phyloP scores from a whole-genome alignment of 2,329 filamentous ascomycete species.

The Incumbomyces delicatus region DNA sequence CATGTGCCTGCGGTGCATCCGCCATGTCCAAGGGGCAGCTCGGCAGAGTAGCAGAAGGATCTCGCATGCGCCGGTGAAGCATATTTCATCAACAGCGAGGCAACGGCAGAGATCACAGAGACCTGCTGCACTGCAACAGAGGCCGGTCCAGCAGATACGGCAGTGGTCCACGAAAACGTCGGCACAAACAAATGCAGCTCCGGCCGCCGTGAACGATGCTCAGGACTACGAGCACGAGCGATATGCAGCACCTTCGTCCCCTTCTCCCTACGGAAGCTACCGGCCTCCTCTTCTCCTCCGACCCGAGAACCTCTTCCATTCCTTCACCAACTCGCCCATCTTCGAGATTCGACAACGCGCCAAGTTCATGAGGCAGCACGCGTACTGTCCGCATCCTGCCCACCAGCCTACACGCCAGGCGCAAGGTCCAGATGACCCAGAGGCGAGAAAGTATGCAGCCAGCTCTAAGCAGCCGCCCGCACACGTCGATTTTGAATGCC shows the following conservation, averaged over 20 bases:
- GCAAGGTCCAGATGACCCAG: slow-evolving; percentile 53
- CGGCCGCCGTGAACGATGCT: slow-evolving; percentile 5
- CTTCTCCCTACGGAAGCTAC: slow-evolving; percentile 19
- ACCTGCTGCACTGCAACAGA: slow-evolving; percentile 6
- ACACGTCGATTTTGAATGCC: slow-evolving; percentile 88
- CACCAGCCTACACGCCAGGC: slow-evolving; percentile 67
- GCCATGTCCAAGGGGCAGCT: background rate
- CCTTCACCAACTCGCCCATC: slow-evolving; percentile 79
- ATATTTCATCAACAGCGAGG: slow-evolving; percentile 6
- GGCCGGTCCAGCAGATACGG: slow-evolving; percentile 10
- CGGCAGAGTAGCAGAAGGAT: slow-evolving; percentile 1
- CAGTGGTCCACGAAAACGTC: slow-evolving; percentile 3
- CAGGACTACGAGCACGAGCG: slow-evolving; percentile 19
- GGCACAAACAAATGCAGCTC: slow-evolving; percentile 11
- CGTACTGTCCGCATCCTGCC: slow-evolving; percentile 82
- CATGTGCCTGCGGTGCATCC: slow-evolving; percentile 7
- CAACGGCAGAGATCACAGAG: slow-evolving; percentile 5
- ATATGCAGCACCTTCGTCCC: slow-evolving; percentile 8
- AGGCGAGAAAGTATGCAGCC: slow-evolving; percentile 48
- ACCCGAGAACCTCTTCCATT: slow-evolving; percentile 82
- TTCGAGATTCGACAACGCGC: slow-evolving; percentile 79
- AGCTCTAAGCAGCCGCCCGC: slow-evolving; percentile 47
- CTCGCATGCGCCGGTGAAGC: slow-evolving; percentile 1
- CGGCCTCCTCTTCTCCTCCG: slow-evolving; percentile 41
- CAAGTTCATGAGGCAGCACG: slow-evolving; percentile 84